Conservation (phyloP, 2,329 filamentous ascomycete species). For the Neodidymelliopsis sp. region DNA sequence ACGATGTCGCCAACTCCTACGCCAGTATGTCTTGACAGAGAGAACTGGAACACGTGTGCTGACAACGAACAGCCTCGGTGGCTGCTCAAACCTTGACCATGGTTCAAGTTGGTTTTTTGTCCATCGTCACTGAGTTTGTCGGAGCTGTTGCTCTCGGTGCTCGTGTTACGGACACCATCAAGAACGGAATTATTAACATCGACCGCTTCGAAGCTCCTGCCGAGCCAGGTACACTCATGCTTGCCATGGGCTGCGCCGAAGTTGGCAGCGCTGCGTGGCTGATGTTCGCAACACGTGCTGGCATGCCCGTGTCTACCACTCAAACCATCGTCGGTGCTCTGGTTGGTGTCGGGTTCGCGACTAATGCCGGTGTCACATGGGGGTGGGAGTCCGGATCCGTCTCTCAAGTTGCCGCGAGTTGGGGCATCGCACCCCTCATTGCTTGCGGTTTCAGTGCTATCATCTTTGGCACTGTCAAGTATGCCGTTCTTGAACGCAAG, state of each 20-base stretch:
- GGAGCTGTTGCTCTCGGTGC: constrained; percentile 62
- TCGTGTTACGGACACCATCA: constrained; percentile 67
- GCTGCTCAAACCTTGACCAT: constrained; percentile 61
- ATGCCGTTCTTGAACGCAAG: constrained; percentile 57
- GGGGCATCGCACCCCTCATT: constrained; percentile 59
- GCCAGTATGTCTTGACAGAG: constrained; percentile 45
- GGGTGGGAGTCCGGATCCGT: constrained; percentile 36
- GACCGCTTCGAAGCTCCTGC: constrained; percentile 51
- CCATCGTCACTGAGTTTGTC: constrained; percentile 59
- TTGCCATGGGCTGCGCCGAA: constrained; percentile 66
- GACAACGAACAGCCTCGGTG: constrained; percentile 42
- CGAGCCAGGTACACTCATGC: constrained; percentile 63
- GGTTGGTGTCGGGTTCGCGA: constrained; percentile 65
- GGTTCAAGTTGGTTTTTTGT: constrained; percentile 60
- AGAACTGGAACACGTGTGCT: neutral
- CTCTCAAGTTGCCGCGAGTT: constrained; percentile 52
- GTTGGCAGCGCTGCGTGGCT: constrained; percentile 63
- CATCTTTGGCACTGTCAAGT: constrained; percentile 60
- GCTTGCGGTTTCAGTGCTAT: constrained; percentile 57
- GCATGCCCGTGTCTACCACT: constrained; percentile 68
- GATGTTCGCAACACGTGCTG: constrained; percentile 61
- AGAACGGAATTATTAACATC: constrained; percentile 65
- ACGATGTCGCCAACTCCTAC: constrained; percentile 65
- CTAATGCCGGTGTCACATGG: constrained; percentile 32
- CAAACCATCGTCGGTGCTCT: constrained; percentile 68